Base-by-base conservation (phyloP, 2,329 filamentous ascomycete genomes). In the Fusarium sp. region DNA sequence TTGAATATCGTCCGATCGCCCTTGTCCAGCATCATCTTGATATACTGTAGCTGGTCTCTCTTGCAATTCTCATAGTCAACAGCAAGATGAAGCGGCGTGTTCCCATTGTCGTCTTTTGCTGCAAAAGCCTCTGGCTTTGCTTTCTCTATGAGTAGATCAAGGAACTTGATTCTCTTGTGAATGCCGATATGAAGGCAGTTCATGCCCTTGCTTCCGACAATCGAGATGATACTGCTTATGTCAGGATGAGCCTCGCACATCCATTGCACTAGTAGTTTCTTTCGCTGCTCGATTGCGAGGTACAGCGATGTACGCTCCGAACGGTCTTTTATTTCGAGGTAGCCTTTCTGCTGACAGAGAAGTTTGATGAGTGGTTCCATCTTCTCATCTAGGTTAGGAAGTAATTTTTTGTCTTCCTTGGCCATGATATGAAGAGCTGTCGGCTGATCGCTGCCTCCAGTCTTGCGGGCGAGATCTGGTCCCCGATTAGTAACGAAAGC, bases 351-450 rank as follows among this genome's bases (percentile, higher is more conserved):
- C 2, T 18, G 49, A 1, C 35, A 41, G 4, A 66, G 59, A 7
- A 63, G 63, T 25, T 19, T n/a, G 10, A 66, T 27, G 11, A 66
- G 45, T 4, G 69, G 72, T 11, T 74, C 59, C 71, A 74, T 70
- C 16, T 64, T 74, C 39, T 48, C 60, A 35, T 73, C 72, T 10
- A 75, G 31, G 5, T 60, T 65, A 39, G 72, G 72, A 33, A 74
- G 56, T 4, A 57, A 51, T 16, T 72, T 70, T 45, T 73, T 72
- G 16, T 71, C 59, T 54, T 61, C 64, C 18, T 31, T 54, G 4
- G 73, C 72, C 25, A 75, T 72, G 31, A 70, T 67, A 41, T 75
- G 73, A 8, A 75, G 37, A 10, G 55, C 72, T 16, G 73, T 75
- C 14, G 73, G 73, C 23, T 60, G 49, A 16, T 60, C 52, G 15